Evolutionary conservation across 768 basidiomycete genomes (phyloP), one percentile per base, ranked within the genome.

Genomic region (Termitomyces eurrhizus): DNA sequence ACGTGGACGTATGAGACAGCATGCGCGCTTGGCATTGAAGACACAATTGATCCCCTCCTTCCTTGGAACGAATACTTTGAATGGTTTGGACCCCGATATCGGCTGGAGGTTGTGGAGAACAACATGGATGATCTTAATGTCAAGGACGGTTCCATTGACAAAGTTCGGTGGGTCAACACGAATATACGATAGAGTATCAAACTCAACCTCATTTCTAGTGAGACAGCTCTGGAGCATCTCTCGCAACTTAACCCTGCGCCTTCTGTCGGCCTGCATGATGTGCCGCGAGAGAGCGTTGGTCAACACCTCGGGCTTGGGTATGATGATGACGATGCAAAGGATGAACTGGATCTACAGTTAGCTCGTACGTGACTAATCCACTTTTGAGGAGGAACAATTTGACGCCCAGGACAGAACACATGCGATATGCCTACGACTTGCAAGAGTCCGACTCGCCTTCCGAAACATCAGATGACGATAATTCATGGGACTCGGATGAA

Each of bases 1-100:
- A 86, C 90, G 37, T 99, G 96, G 96, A 89, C 95, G 39, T 96
- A 92, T 76, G 96, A 99, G 73, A 99, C 97, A 0, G 96, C 94
- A 0, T 90, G 95, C 66, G 93, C 93, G 21, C 83, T 95, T n/a
- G 95, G 93, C 3, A 82, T 90, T 48, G 89, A 95, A 68, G 78
- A 92, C 45, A 82, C 82, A 3, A 87, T 92, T 55, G 88, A 93
- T 69, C 81, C 83, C 21, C 88, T 90, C 63, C 74, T 94, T 62
- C 92, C 91, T 4, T 93, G 87, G 85, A 92, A 89, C 72, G 85
- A 89, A 66, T 96, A 95, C 71, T 92, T 98, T 70, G 96, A 98
- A 72, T 99, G 95, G 88, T 98, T 95, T 72, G 97, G 95, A 0
- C 96, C 96, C 21, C 79, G 95, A 63, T 99, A 95, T 74, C 80